phyloP scores from a whole-genome alignment of 1,284 basidiomycete genomes.

The Rhodotorula sp. region DNA sequence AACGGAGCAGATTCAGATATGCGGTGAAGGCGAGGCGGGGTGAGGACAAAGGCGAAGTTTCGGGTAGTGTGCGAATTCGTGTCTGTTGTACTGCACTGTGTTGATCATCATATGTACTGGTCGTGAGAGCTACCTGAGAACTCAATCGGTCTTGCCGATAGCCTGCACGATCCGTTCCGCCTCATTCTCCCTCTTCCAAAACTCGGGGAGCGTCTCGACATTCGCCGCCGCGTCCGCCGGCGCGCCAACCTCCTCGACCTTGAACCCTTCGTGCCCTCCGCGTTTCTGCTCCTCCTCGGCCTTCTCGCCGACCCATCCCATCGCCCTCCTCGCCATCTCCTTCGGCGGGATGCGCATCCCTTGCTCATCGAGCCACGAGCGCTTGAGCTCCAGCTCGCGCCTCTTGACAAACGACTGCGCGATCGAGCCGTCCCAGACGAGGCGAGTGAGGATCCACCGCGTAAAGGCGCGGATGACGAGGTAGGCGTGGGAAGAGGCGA shows the following conservation, averaged over 20 bases:
- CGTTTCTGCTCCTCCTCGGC: slow-evolving; percentile 13
- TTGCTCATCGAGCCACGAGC: slow-evolving; percentile 31
- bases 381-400: slow-evolving; percentile 63
- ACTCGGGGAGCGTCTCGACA: neutral
- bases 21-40: too few relatives aligned
- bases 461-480: slow-evolving; percentile 55
- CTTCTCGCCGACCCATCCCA: slow-evolving; percentile 15
- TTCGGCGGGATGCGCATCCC: slow-evolving; percentile 11
- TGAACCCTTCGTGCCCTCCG: slow-evolving; percentile 1
- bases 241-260: slow-evolving; percentile 8
- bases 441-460: slow-evolving; percentile 62
- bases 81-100: too few relatives aligned
- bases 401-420: slow-evolving; percentile 62
- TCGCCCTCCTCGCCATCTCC: slow-evolving; percentile 18
- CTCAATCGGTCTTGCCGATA: slow-evolving; percentile 27
- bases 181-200: slow-evolving; percentile 29
- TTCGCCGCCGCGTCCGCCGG: slow-evolving; percentile 11
- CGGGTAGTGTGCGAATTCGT: too few relatives aligned
- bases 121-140: neutral
- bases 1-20: too few relatives aligned
- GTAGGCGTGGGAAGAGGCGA: slow-evolving; percentile 77
- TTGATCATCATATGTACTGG: too few relatives aligned
- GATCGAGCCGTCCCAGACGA: slow-evolving; percentile 70
- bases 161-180: slow-evolving; percentile 11
- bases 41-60: too few relatives aligned